These are phyloP conservation scores for Hondaea fermentalgiana DNA, from an alignment of 108 stramenopile genomes.

Conservation along the genomic window DNA sequence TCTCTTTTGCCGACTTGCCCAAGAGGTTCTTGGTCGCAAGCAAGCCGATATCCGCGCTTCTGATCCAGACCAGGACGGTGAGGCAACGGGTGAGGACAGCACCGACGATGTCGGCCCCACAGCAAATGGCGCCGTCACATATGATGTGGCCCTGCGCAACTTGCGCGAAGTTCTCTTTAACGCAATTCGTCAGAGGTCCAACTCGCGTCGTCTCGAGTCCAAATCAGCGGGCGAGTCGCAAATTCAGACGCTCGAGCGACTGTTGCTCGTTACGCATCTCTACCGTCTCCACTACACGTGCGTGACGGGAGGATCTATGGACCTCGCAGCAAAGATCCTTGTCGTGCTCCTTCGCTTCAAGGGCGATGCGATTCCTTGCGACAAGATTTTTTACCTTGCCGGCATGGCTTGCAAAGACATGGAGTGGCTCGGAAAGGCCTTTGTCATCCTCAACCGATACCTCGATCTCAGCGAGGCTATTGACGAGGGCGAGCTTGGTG, in stretches of 20 bases:
- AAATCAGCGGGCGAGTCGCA: background rate
- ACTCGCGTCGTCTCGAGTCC: background rate
- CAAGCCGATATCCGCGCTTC: background rate
- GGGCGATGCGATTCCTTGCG: slow-evolving; percentile 39
- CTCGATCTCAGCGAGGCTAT: slow-evolving; percentile 61
- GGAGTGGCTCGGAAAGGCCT: slow-evolving; percentile 49
- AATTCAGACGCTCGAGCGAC: slow-evolving; percentile 28
- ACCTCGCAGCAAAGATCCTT: slow-evolving; percentile 36
- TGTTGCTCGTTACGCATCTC: slow-evolving; percentile 52
- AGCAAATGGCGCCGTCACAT: background rate
- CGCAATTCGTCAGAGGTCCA: background rate
- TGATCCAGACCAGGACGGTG: background rate
- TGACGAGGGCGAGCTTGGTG: slow-evolving; percentile 43
- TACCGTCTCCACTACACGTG: slow-evolving; percentile 19
- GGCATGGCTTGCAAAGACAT: slow-evolving; percentile 34
- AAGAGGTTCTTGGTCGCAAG: slow-evolving; percentile 6
- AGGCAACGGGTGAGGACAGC: background rate
- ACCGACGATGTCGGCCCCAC: no score
- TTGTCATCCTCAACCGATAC: slow-evolving; percentile 60
- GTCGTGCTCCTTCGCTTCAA: slow-evolving; percentile 52
- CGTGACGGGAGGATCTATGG: slow-evolving; percentile 24
- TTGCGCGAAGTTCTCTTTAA: slow-evolving; percentile 44
- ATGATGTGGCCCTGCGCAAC: slow-evolving; percentile 13
- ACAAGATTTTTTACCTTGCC: slow-evolving; percentile 55
- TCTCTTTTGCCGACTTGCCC: slow-evolving; percentile 11